Percentiles rank a stretch among this genome's conserved stretches.
phyloP scores from a whole-genome alignment of 345 rosid species.

The Clausena lansium region DNA sequence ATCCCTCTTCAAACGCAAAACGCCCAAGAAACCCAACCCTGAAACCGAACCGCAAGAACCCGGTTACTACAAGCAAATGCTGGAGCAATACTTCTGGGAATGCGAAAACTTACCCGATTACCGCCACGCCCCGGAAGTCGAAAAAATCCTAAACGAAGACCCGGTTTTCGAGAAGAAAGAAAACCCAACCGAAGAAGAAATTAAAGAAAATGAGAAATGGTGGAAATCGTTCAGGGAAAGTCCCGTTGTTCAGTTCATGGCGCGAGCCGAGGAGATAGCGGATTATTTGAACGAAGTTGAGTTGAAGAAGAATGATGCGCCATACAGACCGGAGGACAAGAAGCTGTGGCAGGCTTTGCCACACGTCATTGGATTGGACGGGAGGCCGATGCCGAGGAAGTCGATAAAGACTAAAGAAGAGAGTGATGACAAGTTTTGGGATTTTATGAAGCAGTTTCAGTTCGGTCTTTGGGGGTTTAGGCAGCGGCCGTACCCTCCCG shows the following conservation, averaged over 20 bases:
- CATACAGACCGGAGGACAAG: conserved; percentile 66
- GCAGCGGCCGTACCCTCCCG: conserved; percentile 82
- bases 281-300: conserved; percentile 61
- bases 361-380: conserved; percentile 69
- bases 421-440: conserved; percentile 94
- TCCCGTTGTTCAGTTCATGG: conserved; percentile 68
- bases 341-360: conserved; percentile 72
- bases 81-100: conserved; percentile 76
- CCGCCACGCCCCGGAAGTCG: conserved; percentile 79
- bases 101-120: conserved; percentile 72
- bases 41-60: conserved; percentile 34
- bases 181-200: conserved; percentile 63
- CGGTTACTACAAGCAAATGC: conserved; percentile 38
- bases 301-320: conserved; percentile 52
- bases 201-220: conserved; percentile 68
- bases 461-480: conserved; percentile 93
- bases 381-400: conserved; percentile 90
- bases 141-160: conserved; percentile 57
- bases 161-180: conserved; percentile 62
- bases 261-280: conserved; percentile 59
- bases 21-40: conserved; percentile 12
- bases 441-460: conserved; percentile 73
- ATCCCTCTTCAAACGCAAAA: conserved; percentile 13
- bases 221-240: conserved; percentile 59
- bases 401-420: conserved; percentile 63